A percentile compares a stretch with the other conserved stretches of the same genome.
Conservation (phyloP, 2,329 filamentous ascomycete genomes). For the Colletotrichum sp. region DNA sequence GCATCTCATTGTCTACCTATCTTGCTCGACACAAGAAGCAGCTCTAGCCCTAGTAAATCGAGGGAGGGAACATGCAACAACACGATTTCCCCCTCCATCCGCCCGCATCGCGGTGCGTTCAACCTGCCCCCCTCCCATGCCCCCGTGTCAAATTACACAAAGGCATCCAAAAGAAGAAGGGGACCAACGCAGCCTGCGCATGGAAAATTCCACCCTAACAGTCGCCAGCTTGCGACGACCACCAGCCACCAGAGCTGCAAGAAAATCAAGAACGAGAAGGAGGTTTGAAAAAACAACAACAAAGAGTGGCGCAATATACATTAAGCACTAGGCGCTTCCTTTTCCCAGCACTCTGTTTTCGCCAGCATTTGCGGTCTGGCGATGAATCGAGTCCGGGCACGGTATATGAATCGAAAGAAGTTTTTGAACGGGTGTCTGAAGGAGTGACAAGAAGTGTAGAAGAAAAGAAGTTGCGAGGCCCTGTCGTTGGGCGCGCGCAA, state of each 20-base stretch:
- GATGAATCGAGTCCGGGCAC: conserved; percentile 14
- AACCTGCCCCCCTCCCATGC: not conserved
- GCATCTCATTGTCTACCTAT: conserved; percentile 16
- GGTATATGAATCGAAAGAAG: conserved; percentile 25
- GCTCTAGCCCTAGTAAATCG: not conserved
- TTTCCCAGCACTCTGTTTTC: not conserved
- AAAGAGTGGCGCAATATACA: conserved; percentile 18
- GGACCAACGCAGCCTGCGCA: not conserved
- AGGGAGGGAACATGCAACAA: not conserved
- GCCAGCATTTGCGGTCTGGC: conserved; percentile 1
- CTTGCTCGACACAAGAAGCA: conserved; percentile 8
- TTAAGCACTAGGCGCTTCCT: conserved; percentile 23
- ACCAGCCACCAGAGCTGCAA: conserved; percentile 18
- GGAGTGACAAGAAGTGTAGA: conserved; percentile 37
- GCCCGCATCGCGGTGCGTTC: not conserved
- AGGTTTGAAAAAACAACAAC: not conserved
- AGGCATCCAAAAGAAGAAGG: conserved; percentile 2
- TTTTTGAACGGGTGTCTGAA: conserved; percentile 21
- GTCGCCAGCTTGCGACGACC: not conserved
- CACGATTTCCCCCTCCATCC: not conserved
- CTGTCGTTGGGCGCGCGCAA: conserved; percentile 2
- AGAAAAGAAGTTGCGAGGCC: conserved; percentile 17
- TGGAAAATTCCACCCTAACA: not conserved
- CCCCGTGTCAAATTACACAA: not conserved
- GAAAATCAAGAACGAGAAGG: conserved; percentile 6